Base-by-base conservation (phyloP, 805 yeast species). In the Saccharomyces paradoxus region DNA sequence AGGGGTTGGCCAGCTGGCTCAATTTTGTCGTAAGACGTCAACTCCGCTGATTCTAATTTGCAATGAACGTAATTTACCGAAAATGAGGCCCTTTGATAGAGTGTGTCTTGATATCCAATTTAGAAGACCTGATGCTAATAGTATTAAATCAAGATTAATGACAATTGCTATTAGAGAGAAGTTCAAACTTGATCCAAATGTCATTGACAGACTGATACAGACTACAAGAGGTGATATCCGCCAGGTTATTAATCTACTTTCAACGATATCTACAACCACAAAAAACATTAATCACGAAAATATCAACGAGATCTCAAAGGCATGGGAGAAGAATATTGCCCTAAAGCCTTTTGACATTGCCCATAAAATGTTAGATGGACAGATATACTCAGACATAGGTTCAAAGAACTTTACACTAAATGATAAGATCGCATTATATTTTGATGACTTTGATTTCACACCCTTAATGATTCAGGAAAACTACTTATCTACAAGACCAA, bases 391-490 rank as follows among this genome's bases (percentile, higher is more conserved):
- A 0, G 71, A 66, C 21, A 30, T 63, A 21, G 74, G 74, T 2
- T 54, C 79, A 75, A 21, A 73, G 71, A 60, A 72, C 80, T 77
- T 80, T 55, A 76, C 83, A 2, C 68, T 92, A 58, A 86, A 84
- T 69, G 96, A 89, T 58, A 87, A 89, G 66, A 84, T 92, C 64
- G 92, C 87, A 62, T 77, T 89, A 52, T 94, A 90, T 67, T 94
- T 94, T 75, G 90, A 89, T 70, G 99, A 94, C 71, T 87, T 89
- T 71, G 97, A 90, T 66, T 86, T 94, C 67, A 84, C 96, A 1
- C 98, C 99, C 4, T 76, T 92, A 57, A 92, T 94, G 98, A 81
- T 94, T 52, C 97, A 92, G 66, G 99, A 94, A 68, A 94, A 94
- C 71, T 94, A 94, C 67, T 70, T 89, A 50, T 72, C 72, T 37